Evolutionary conservation across 345 rosid genomes (phyloP).

Genomic region (Isatis tinctoria): DNA sequence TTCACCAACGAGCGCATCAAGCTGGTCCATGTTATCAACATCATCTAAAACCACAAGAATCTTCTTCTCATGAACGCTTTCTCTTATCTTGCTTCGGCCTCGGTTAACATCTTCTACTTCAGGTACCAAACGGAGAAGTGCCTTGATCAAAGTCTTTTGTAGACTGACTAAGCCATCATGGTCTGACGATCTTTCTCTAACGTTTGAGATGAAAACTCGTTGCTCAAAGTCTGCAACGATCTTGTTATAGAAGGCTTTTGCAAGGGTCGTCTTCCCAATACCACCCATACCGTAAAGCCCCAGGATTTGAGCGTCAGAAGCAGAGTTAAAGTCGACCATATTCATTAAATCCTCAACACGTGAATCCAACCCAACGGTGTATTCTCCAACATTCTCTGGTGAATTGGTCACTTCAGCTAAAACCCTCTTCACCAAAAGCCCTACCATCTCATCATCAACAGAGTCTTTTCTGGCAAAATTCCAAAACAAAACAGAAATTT

Average conservation of each 20-base stretch:
- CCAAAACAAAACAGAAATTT: not conserved
- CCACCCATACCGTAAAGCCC: slow-evolving; percentile 41
- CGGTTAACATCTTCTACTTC: slow-evolving; percentile 5
- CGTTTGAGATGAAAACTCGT: slow-evolving; percentile 26
- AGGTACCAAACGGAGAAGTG: not conserved
- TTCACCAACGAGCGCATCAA: slow-evolving; percentile 44
- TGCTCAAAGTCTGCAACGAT: not conserved
- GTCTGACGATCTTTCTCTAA: slow-evolving; percentile 29
- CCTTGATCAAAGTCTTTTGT: slow-evolving; percentile 34
- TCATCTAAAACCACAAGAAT: slow-evolving; percentile 59
- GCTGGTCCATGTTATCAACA: slow-evolving; percentile 41
- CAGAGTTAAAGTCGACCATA: not conserved
- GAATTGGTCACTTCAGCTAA: slow-evolving; percentile 42
- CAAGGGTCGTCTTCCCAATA: slow-evolving; percentile 38
- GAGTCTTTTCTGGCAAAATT: not conserved
- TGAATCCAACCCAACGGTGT: slow-evolving; percentile 28
- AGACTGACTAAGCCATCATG: slow-evolving; percentile 35
- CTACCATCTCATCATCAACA: slow-evolving; percentile 21
- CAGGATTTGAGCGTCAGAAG: not conserved
- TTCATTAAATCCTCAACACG: not conserved
- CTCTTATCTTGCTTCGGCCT: slow-evolving; percentile 29
- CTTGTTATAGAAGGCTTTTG: slow-evolving; percentile 19
- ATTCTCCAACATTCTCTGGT: slow-evolving; percentile 42
- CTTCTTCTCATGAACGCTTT: slow-evolving; percentile 16
- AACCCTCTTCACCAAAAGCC: slow-evolving; percentile 38